Evolutionary conservation across 2,329 filamentous ascomycete genomes (phyloP), one percentile per base, ranked within the genome.

Genomic region (Zasmidium angulare): DNA sequence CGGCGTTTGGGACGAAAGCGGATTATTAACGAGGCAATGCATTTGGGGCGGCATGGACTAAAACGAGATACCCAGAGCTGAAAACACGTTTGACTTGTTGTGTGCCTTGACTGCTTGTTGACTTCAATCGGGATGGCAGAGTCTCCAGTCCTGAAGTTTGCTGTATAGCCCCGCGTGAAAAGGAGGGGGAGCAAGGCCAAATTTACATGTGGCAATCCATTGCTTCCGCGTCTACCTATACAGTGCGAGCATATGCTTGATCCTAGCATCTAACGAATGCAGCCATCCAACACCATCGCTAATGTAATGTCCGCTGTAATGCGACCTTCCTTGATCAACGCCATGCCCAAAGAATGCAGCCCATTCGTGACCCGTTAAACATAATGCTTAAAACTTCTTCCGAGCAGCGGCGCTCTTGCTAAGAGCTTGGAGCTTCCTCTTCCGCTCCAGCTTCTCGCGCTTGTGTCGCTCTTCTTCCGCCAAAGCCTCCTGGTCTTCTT

Each of bases 401-500:
- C 61, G 66, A 29, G 65, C 71, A 26, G 68, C 68, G 24, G 71
- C 72, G 31, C 57, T 69, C 58, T 70, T 69, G 50, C 65, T 70
- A 52, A 75, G 63, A 60, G 71, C 68, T 59, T 72, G 67, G 36
- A 77, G 72, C 64, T 77, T 73, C 64, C 68, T 69, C 71, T 75
- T 76, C 22, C 74, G 71, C 64, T 84, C 83, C 66, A 85, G 81
- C 74, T 89, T 89, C 69, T 87, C 85, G 1, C 79, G 78, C 75
- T 84, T 89, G 58, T 85, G 80, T 54, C 75, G 77, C 69, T 79
- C 82, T 73, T 89, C 88, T 46, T 89, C 81, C 2, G 79, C 80
- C 66, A 89, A 77, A 60, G 89, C 86, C 65, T 84, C 78, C 19
- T 83, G 78, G 67, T 93, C 90, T 71, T 93, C 90, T 50, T 82